A percentile compares a stretch with the other conserved stretches of the same genome.
phyloP scores from a whole-genome alignment of 2,329 filamentous ascomycete species.

The Pseudovirgaria hyperparasitica region DNA sequence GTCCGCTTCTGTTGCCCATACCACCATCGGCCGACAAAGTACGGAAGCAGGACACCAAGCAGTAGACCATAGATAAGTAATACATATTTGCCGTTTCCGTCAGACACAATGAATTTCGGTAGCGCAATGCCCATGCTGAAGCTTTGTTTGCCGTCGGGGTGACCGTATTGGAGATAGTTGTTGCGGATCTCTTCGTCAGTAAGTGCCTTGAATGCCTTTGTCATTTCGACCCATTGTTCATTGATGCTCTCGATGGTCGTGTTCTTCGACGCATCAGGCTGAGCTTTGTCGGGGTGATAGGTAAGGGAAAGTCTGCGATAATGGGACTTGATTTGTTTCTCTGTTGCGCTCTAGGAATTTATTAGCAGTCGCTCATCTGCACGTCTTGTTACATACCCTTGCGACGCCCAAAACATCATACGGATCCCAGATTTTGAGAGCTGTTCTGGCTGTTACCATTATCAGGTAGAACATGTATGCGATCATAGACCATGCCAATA shows the following conservation, averaged over 20 bases:
- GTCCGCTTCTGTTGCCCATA: constrained; percentile 90
- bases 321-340: constrained; percentile 83
- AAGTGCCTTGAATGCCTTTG: constrained; percentile 94
- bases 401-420: constrained; percentile 87
- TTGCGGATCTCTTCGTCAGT: constrained; percentile 96
- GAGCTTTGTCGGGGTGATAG: constrained; percentile 86
- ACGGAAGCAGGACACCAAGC: constrained; percentile 81
- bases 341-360: constrained; percentile 54
- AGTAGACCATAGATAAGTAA: constrained; percentile 78
- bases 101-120: constrained; percentile 81
- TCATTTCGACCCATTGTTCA: constrained; percentile 82
- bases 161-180: constrained; percentile 91
- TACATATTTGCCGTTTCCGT: constrained; percentile 92
- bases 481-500: constrained; percentile 72
- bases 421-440: constrained; percentile 82
- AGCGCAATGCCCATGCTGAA: constrained; percentile 96
- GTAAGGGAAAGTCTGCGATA: constrained; percentile 80
- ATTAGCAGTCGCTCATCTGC: constrained; percentile 10
- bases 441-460: constrained; percentile 56
- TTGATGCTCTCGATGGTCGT: constrained; percentile 77
- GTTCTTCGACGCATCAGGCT: constrained; percentile 74
- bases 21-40: constrained; percentile 95
- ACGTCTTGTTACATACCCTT: constrained; percentile 42
- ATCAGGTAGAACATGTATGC: constrained; percentile 89
- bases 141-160: constrained; percentile 96